Conservation (phyloP, 192 early-diverging fungal genomes). For the Radiomyces spectabilis region DNA sequence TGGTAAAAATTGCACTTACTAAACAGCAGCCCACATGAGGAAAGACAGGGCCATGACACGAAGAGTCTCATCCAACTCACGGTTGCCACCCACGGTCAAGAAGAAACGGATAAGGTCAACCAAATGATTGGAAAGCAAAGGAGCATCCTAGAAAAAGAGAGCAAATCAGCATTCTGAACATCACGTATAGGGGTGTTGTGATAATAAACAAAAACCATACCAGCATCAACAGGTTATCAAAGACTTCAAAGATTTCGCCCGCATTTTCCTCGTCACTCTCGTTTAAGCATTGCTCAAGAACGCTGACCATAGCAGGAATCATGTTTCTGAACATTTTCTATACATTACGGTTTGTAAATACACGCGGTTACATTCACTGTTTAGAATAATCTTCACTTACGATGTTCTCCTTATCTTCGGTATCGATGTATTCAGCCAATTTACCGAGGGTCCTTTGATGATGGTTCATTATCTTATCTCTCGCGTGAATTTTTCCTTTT, state of each 20-base stretch:
- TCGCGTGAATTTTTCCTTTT: neutral
- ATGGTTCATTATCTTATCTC: too few species aligned
- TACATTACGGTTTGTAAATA: neutral
- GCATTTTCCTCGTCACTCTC: conserved; percentile 70
- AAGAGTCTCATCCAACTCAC: conserved; percentile 56
- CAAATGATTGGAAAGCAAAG: conserved; percentile 73
- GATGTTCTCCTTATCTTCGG: conserved; percentile 59
- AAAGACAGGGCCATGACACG: conserved; percentile 80
- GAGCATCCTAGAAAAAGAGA: conserved; percentile 49
- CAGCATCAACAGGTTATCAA: conserved; percentile 73
- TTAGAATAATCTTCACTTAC: conserved; percentile 20
- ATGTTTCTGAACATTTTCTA: conserved; percentile 60
- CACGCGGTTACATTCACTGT: too few species aligned
- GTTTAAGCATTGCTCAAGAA: conserved; percentile 72
- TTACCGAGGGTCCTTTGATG: conserved; percentile 71
- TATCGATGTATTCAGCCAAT: conserved; percentile 75
- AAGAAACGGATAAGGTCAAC: conserved; percentile 78
- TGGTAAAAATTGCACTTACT: conserved; percentile 42
- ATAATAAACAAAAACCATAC: conserved; percentile 22
- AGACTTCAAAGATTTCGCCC: conserved; percentile 78
- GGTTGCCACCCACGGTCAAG: conserved; percentile 61
- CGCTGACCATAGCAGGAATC: conserved; percentile 79
- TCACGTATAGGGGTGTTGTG: too few species aligned
- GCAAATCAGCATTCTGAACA: too few species aligned
- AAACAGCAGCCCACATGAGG: conserved; percentile 67